These are phyloP conservation scores for Colletotrichum eremochloae DNA, from an alignment of 2,329 filamentous ascomycete genomes.

Conservation along the genomic window DNA sequence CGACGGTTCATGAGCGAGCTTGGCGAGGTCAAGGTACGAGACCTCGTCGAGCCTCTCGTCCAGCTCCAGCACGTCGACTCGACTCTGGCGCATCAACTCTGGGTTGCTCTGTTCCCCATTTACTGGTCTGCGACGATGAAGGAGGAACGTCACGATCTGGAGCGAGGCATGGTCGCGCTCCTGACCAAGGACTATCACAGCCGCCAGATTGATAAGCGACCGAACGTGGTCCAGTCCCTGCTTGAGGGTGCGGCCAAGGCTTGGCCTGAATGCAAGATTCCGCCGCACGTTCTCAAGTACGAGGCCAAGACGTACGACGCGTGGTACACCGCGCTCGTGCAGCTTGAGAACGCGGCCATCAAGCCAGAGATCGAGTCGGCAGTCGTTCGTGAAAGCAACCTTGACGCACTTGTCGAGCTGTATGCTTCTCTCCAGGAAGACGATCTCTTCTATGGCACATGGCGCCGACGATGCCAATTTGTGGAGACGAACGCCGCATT, in stretches of 20 bases:
- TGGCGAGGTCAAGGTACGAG: constrained; percentile 86
- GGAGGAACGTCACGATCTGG: constrained; percentile 90
- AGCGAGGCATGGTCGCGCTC: constrained; percentile 90
- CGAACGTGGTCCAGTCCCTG: constrained; percentile 94
- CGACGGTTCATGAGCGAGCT: constrained; percentile 87
- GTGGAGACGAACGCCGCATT: constrained; percentile 97
- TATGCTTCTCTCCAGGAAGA: constrained; percentile 94
- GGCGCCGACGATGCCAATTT: constrained; percentile 94
- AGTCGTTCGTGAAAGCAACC: constrained; percentile 89
- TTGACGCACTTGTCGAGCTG: constrained; percentile 94
- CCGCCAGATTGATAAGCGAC: constrained; percentile 92
- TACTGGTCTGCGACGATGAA: constrained; percentile 91
- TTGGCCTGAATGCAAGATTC: constrained; percentile 89
- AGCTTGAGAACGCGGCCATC: constrained; percentile 90
- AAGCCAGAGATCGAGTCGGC: constrained; percentile 87
- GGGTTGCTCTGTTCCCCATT: constrained; percentile 91
- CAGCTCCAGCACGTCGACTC: constrained; percentile 93
- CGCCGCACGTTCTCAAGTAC: constrained; percentile 96
- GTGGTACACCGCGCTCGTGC: constrained; percentile 95
- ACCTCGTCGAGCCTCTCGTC: constrained; percentile 88
- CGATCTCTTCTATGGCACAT: constrained; percentile 97
- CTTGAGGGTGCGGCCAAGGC: constrained; percentile 89
- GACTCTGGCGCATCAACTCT: constrained; percentile 87
- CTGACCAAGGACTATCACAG: constrained; percentile 97
- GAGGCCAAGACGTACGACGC: constrained; percentile 93